Evolutionary conservation across 1,139 yeast species (phyloP).

Genomic region (Spencermartinsiella ligniputridi): DNA sequence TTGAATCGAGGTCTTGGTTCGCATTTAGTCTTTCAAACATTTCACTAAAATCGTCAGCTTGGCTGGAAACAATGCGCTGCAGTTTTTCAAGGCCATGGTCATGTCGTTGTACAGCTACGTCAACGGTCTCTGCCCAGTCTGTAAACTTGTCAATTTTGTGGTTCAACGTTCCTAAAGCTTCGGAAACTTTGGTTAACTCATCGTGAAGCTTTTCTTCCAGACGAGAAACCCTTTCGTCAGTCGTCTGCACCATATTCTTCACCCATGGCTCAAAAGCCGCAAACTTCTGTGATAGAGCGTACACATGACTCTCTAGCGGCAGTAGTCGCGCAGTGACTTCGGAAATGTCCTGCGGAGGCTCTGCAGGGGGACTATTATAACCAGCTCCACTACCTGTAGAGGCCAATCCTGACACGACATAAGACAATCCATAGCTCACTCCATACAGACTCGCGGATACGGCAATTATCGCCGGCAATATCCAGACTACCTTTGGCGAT

Average conservation of each 20-base stretch:
- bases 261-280: conserved; percentile 13
- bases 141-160: conserved; percentile 6
- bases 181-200: conserved; percentile 9
- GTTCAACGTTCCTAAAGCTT: conserved; percentile 6
- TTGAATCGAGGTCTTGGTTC: neutral
- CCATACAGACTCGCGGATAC: neutral
- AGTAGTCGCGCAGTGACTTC: conserved; percentile 16
- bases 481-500: neutral
- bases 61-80: conserved; percentile 8
- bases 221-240: conserved; percentile 7
- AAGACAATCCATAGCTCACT: neutral
- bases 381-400: neutral
- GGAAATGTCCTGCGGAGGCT: conserved; percentile 18
- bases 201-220: conserved; percentile 13
- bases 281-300: conserved; percentile 11
- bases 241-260: conserved; percentile 10
- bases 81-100: conserved; percentile 4
- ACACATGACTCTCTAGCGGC: conserved; percentile 17
- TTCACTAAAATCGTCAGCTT: conserved; percentile 11
- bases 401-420: neutral
- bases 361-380: conserved; percentile 11
- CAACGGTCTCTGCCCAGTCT: conserved; percentile 12
- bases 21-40: conserved; percentile 3
- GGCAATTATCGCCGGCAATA: conserved; percentile 2
- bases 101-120: conserved; percentile 7